A percentile compares a stretch with the other conserved stretches of the same genome.
Conservation (phyloP, 805 yeast genomes). For the Ogataea ramenticola region DNA sequence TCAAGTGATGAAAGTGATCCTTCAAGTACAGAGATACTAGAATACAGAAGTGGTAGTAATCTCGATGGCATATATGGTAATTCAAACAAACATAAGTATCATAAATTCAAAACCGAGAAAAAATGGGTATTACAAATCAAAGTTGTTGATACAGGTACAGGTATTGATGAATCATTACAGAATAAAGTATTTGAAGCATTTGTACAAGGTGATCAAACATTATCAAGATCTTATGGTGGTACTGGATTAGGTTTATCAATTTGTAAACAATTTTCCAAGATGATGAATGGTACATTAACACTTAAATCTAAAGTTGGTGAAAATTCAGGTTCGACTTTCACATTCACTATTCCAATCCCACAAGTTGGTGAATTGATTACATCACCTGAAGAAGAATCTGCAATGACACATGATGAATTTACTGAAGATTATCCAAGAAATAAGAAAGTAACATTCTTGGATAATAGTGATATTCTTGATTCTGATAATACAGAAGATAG, state of each 20-base stretch:
- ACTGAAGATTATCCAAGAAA: constrained; percentile 45
- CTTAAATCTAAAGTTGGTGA: constrained; percentile 68
- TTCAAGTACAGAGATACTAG: background rate
- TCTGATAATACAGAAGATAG: background rate
- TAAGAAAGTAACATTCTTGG: constrained; percentile 40
- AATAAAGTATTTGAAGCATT: constrained; percentile 90
- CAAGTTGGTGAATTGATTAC: constrained; percentile 53
- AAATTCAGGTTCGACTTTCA: constrained; percentile 65
- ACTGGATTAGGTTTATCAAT: constrained; percentile 52
- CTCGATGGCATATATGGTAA: background rate
- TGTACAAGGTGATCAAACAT: constrained; percentile 93
- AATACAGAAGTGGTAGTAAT: constrained; percentile 3
- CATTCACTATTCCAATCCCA: constrained; percentile 67
- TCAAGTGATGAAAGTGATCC: background rate
- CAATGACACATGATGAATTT: constrained; percentile 60
- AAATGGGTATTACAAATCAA: constrained; percentile 60
- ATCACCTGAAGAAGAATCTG: constrained; percentile 20
- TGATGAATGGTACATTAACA: constrained; percentile 81
- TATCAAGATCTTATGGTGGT: constrained; percentile 89
- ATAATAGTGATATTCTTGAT: constrained; percentile 4
- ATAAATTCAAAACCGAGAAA: constrained; percentile 26
- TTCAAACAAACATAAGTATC: background rate
- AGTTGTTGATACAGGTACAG: constrained; percentile 91
- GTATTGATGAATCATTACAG: constrained; percentile 78
- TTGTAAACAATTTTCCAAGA: constrained; percentile 73